Evolutionary conservation across 2,329 filamentous ascomycete genomes (phyloP).

Genomic region (Claviceps capensis): DNA sequence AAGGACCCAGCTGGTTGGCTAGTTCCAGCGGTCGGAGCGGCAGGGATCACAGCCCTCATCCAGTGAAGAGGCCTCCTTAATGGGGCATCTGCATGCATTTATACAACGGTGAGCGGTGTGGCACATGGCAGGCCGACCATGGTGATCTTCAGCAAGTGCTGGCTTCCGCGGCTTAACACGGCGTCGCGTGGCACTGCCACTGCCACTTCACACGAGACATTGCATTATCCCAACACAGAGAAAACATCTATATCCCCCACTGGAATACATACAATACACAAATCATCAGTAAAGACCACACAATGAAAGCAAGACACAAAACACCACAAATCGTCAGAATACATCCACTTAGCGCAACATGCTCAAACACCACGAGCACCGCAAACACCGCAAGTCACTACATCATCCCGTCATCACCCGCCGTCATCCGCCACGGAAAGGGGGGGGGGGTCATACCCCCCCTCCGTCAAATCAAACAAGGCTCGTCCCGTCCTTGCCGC

Average conservation of each 20-base stretch:
- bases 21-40: not conserved
- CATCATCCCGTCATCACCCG: not conserved
- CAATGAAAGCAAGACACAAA: too few species aligned
- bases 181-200: too few species aligned
- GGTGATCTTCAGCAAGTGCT: too few species aligned
- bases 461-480: constrained; percentile 13
- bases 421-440: not conserved
- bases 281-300: too few species aligned
- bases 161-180: too few species aligned
- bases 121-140: not conserved
- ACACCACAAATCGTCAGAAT: too few species aligned
- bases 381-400: not conserved
- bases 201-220: too few species aligned
- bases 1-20: constrained; percentile 9
- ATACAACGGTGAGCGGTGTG: constrained; percentile 1
- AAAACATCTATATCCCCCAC: too few species aligned
- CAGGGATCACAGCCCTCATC: not conserved
- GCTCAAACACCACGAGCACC: too few species aligned
- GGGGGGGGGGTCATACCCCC: not conserved
- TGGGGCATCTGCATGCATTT: not conserved
- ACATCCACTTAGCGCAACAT: too few species aligned
- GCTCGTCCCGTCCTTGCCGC: constrained; percentile 22
- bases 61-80: not conserved
- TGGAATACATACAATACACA: too few species aligned
- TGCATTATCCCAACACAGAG: too few species aligned